Base-by-base conservation (phyloP, 1,284 basidiomycete species). In the Boletus mariae region DNA sequence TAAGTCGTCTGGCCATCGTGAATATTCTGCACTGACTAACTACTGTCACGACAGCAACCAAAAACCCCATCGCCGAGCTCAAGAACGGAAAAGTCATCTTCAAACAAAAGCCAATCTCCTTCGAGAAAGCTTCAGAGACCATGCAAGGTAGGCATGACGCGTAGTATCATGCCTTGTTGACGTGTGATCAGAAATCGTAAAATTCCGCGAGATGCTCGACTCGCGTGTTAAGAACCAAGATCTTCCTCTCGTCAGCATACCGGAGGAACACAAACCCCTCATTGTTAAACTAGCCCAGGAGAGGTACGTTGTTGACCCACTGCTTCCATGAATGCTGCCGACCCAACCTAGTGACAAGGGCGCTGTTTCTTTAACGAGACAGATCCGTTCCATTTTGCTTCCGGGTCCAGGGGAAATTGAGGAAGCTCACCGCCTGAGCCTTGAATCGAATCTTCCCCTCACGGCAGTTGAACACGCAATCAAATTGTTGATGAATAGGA, bases 201-300 rank as follows among this genome's bases (percentile, higher is more conserved):
- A 79, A 61, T 90, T 90, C 66, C 79, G 87, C 31, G 78, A 82
- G 57, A 82, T 86, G 80, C 69, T 89, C 1, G 78, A 85, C 61
- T 68, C 76, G 51, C 74, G 76, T 48, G 70, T 80, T 15, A 71
- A 74, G 45, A 68, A 65, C 17, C 70, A 76, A 50, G 73, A 77
- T 28, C 62, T 73, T 12, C 78, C 82, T 38, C 66, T 94, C 11
- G 66, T 63, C 6, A 61, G 65, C 7, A 77, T 94, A 43, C 85
- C 91, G 0, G 76, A 83, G 5, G 82, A 86, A 53, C 79, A 92
- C 63, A 76, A 76, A 57, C 82, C 88, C 1, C 73, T 94, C 20
- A 81, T 94, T 60, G 90, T 84, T 2, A 92, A 92, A 67, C 71
- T 93, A 38, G 82, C 82, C 1, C 86, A 91, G 56, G 90, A 92